These are phyloP conservation scores for Psidium friedrichsthalianum DNA, from an alignment of 345 rosid species.

Conservation along the genomic window DNA sequence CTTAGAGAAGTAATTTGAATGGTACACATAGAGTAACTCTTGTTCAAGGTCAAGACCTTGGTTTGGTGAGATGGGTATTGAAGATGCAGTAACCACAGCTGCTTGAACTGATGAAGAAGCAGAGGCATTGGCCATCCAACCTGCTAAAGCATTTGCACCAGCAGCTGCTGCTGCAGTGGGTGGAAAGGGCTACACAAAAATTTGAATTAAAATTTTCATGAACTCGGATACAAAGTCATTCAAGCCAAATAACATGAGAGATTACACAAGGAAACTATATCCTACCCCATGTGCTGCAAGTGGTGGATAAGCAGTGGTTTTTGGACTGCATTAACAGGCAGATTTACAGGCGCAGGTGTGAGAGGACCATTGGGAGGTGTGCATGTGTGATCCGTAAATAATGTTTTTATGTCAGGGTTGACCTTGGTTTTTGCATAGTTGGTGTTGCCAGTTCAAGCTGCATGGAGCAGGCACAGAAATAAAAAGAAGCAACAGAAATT, in stretches of 20 bases:
- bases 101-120: conserved; percentile 81
- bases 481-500: not conserved
- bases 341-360: conserved; percentile 48
- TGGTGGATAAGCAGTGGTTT: conserved; percentile 41
- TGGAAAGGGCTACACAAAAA: conserved; percentile 39
- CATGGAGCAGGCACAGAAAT: not conserved
- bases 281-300: conserved; percentile 50
- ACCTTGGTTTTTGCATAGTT: conserved; percentile 70
- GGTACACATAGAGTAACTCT: not conserved
- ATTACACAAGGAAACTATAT: conserved; percentile 1
- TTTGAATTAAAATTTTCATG: not conserved
- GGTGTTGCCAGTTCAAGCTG: conserved; percentile 93
- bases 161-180: conserved; percentile 41
- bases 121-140: conserved; percentile 79
- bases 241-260: not conserved
- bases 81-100: conserved; percentile 68
- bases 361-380: conserved; percentile 55
- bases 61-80: conserved; percentile 63
- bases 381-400: conserved; percentile 68
- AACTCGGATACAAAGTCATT: not conserved
- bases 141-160: conserved; percentile 63
- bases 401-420: conserved; percentile 75
- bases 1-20: not conserved
- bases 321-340: conserved; percentile 20
- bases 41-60: conserved; percentile 39